phyloP scores from a whole-genome alignment of 441 rosid genomes.

The Erysimum cheiri region DNA sequence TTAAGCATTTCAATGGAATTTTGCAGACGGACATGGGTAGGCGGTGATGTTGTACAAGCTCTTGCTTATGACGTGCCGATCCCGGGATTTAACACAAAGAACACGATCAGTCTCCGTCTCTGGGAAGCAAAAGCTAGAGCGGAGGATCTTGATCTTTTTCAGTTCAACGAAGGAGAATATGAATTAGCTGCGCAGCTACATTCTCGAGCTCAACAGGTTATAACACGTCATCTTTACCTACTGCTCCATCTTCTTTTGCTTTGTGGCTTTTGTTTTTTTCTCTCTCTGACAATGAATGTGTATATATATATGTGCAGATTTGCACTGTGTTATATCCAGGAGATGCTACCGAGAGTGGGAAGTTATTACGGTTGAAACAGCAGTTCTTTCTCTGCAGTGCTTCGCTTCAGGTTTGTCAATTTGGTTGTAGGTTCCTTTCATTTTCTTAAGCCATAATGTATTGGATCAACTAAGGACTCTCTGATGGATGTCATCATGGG shows the following conservation, averaged over 20 bases:
- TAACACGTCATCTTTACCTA: constrained; percentile 14
- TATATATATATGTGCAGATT: constrained; percentile 59
- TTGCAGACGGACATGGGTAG: constrained; percentile 90
- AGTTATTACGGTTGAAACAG: constrained; percentile 94
- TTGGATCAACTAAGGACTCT: constrained; percentile 14
- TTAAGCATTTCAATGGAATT: constrained; percentile 30
- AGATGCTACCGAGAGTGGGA: constrained; percentile 95
- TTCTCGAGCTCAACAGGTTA: constrained; percentile 89
- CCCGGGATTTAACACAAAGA: constrained; percentile 97
- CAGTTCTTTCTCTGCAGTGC: constrained; percentile 98
- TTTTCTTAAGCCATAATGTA: constrained; percentile 7
- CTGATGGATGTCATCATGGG: constrained; percentile 10
- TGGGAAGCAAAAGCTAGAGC: constrained; percentile 97
- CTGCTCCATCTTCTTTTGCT: constrained; percentile 21
- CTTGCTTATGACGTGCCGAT: constrained; percentile 98
- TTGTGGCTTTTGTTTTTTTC: constrained; percentile 5
- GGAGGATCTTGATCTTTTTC: constrained; percentile 79
- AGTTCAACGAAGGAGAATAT: constrained; percentile 95
- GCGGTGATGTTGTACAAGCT: constrained; percentile 91
- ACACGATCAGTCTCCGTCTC: constrained; percentile 95
- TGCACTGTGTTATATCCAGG: constrained; percentile 99
- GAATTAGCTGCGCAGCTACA: constrained; percentile 92
- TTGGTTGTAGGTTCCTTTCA: constrained; percentile 29
- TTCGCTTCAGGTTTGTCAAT: constrained; percentile 86
- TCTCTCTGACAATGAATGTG: constrained; percentile 12